Evolutionary conservation across 2,329 filamentous ascomycete species (phyloP).

Genomic region (Kalmusia sp.): DNA sequence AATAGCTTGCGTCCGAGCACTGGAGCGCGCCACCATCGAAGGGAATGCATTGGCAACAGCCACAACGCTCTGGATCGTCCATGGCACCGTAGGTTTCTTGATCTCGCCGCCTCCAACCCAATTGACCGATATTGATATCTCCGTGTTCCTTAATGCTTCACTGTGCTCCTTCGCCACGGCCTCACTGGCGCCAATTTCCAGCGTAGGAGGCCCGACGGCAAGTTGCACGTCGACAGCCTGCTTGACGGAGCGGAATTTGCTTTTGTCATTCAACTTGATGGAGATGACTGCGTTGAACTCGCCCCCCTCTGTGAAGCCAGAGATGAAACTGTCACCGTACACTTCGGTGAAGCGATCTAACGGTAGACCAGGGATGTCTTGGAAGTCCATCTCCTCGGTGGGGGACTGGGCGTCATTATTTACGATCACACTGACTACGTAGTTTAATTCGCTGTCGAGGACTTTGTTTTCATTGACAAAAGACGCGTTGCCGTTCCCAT

Average conservation of each 20-base stretch:
- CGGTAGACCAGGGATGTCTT: slow-evolving; percentile 33
- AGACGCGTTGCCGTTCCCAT: slow-evolving; percentile 38
- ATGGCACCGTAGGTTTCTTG: slow-evolving; percentile 39
- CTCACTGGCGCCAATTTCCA: slow-evolving; percentile 34
- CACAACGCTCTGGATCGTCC: slow-evolving; percentile 39
- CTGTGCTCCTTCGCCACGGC: slow-evolving; percentile 26
- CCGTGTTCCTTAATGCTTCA: slow-evolving; percentile 35
- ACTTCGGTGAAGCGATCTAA: slow-evolving; percentile 41
- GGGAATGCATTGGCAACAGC: slow-evolving; percentile 43
- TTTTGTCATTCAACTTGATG: slow-evolving; percentile 41
- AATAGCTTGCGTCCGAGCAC: slow-evolving; percentile 38
- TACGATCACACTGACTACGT: slow-evolving; percentile 37
- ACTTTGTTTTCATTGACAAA: slow-evolving; percentile 42
- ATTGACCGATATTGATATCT: slow-evolving; percentile 43
- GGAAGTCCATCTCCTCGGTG: slow-evolving; percentile 30
- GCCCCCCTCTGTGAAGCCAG: slow-evolving; percentile 42
- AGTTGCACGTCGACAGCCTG: slow-evolving; percentile 41
- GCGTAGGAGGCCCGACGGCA: slow-evolving; percentile 29
- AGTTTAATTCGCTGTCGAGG: slow-evolving; percentile 38
- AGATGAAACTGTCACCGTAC: slow-evolving; percentile 44
- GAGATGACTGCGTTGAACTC: slow-evolving; percentile 44
- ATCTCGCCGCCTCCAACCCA: slow-evolving; percentile 44
- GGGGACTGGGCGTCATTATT: slow-evolving; percentile 31
- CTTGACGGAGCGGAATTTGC: slow-evolving; percentile 39
- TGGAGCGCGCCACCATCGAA: slow-evolving; percentile 39